phyloP scores from a whole-genome alignment of 176 grass and related monocot species.

The Neostapfia colusana region DNA sequence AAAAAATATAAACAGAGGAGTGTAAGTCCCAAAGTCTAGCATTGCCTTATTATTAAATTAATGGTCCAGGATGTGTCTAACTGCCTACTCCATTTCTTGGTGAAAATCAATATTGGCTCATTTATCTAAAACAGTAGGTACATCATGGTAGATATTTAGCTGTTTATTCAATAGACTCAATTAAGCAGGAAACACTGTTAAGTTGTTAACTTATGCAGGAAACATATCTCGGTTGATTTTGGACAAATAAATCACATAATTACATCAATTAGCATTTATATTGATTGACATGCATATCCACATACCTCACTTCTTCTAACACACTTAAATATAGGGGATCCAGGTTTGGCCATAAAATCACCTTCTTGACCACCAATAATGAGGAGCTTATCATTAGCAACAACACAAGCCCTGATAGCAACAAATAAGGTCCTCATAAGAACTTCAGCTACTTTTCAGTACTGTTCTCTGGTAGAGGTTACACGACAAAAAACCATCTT shows the following conservation, averaged over 20 bases:
- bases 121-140: slow-evolving; percentile 6
- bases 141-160: neutral
- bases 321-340: slow-evolving; percentile 99
- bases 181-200: neutral
- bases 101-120: neutral
- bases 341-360: slow-evolving; percentile 99
- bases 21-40: neutral
- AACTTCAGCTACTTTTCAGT: slow-evolving; percentile 10
- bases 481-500: neutral
- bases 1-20: slow-evolving; percentile 1
- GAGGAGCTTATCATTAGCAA: slow-evolving; percentile 93
- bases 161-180: slow-evolving; percentile 16
- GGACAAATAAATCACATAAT: neutral
- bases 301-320: slow-evolving; percentile 89
- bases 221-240: neutral
- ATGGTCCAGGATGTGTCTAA: neutral
- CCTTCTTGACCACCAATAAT: slow-evolving; percentile 98
- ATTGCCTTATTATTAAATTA: neutral
- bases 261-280: slow-evolving; percentile 2
- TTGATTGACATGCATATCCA: slow-evolving; percentile 10
- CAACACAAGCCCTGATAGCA: slow-evolving; percentile 72
- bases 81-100: neutral
- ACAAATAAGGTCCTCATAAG: slow-evolving; percentile 33
- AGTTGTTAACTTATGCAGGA: neutral
- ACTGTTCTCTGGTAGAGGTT: neutral